phyloP scores from a whole-genome alignment of 2,329 filamentous ascomycete species.

The Periglandula ipomoeae region DNA sequence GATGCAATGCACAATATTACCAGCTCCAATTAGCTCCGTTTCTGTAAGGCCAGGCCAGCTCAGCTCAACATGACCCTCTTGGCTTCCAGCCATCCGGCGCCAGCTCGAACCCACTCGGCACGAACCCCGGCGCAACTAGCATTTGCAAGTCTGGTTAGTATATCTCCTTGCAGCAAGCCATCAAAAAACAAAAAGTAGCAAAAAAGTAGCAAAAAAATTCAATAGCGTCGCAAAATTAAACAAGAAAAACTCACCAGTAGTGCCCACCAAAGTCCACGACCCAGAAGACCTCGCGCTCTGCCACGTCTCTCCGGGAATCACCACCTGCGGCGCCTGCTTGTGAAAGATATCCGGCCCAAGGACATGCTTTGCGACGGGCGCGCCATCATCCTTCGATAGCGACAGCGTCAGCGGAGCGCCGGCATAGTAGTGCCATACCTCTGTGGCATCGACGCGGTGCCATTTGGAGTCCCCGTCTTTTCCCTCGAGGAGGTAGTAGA shows the following conservation, averaged over 20 bases:
- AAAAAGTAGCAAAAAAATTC: background rate
- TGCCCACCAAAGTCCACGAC: conserved; percentile 38
- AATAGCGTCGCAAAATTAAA: background rate
- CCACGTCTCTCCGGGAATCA: conserved; percentile 32
- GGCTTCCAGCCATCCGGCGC: background rate
- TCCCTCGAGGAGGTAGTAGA: conserved; percentile 43
- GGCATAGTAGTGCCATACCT: conserved; percentile 46
- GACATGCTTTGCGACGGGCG: conserved; percentile 11
- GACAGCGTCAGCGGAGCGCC: conserved; percentile 38
- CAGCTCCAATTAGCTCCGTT: too few relatives aligned
- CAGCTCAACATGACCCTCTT: background rate
- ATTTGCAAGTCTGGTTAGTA: background rate
- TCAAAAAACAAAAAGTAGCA: background rate
- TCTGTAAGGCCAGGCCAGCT: background rate
- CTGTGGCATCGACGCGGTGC: conserved; percentile 38
- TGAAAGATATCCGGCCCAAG: conserved; percentile 33
- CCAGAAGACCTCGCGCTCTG: conserved; percentile 29
- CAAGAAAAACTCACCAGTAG: conserved; percentile 9
- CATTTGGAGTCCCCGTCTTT: conserved; percentile 32
- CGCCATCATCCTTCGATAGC: conserved; percentile 33
- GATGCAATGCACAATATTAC: too few relatives aligned
- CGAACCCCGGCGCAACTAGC: conserved; percentile 1
- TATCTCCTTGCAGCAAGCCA: background rate
- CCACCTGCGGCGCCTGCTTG: conserved; percentile 32
- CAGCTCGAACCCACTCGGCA: background rate